phyloP scores from a whole-genome alignment of 768 basidiomycete species.

The Tricholoma hemisulphureum region DNA sequence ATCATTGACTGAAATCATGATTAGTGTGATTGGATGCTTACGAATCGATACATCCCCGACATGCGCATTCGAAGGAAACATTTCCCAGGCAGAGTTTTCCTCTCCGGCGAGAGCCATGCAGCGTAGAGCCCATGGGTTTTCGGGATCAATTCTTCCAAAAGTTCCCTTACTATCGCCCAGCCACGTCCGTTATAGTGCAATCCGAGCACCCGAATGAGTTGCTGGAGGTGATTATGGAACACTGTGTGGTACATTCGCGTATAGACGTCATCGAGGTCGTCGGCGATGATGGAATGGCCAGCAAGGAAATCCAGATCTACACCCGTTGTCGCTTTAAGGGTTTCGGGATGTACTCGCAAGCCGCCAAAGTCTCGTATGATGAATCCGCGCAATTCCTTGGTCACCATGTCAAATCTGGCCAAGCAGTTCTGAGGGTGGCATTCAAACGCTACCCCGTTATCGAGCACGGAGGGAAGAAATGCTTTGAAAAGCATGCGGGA shows the following conservation, averaged over 20 bases:
- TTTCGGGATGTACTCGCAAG: conserved; percentile 50
- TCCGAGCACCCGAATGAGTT: conserved; percentile 54
- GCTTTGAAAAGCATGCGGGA: conserved; percentile 50
- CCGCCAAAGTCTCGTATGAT: conserved; percentile 61
- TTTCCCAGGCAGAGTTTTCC: conserved; percentile 50
- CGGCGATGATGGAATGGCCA: conserved; percentile 50
- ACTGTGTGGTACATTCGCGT: conserved; percentile 57
- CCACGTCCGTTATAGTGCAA: conserved; percentile 57
- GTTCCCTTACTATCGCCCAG: conserved; percentile 49
- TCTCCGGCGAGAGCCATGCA: conserved; percentile 51
- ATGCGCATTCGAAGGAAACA: conserved; percentile 60
- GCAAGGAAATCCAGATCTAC: conserved; percentile 46
- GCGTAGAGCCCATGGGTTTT: conserved; percentile 43
- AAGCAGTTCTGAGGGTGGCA: conserved; percentile 61
- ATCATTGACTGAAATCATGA: background rate
- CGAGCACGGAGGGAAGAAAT: conserved; percentile 52
- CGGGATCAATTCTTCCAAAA: conserved; percentile 45
- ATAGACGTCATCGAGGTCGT: conserved; percentile 54
- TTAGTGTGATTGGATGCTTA: conserved; percentile 34
- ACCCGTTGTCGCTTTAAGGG: conserved; percentile 48
- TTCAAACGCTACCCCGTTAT: conserved; percentile 59
- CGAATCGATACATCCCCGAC: conserved; percentile 54
- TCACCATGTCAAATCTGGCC: conserved; percentile 48
- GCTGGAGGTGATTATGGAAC: conserved; percentile 60
- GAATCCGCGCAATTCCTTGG: conserved; percentile 52